phyloP scores from a whole-genome alignment of 202 grass and related monocot genomes.

The Saccharum hybrid region DNA sequence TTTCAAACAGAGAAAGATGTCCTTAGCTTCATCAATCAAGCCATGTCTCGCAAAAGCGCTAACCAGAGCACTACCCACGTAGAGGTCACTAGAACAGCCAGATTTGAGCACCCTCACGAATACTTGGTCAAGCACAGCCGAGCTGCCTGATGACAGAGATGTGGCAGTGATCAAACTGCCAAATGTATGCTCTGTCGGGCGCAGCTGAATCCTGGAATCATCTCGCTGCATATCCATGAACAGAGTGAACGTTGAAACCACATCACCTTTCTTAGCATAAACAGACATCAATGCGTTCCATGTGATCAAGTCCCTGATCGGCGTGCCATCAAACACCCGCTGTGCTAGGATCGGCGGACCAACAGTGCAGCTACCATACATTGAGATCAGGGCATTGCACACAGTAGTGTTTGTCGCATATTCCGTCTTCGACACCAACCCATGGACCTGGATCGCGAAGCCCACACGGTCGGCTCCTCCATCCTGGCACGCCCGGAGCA shows the following conservation, averaged over 20 bases:
- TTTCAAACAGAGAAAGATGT: slow-evolving; percentile 65
- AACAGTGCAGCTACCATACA: slow-evolving; percentile 69
- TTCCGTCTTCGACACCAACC: slow-evolving; percentile 59
- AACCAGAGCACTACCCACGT: slow-evolving; percentile 77
- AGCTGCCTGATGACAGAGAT: slow-evolving; percentile 44
- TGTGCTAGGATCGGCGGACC: slow-evolving; percentile 46
- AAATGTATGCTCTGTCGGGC: slow-evolving; percentile 68
- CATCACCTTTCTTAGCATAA: slow-evolving; percentile 65
- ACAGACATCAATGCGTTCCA: slow-evolving; percentile 85
- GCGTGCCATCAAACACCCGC: slow-evolving; percentile 54
- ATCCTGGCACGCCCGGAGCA: slow-evolving; percentile 68
- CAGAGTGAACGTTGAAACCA: slow-evolving; percentile 50
- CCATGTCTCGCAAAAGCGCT: slow-evolving; percentile 71
- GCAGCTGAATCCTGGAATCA: slow-evolving; percentile 39
- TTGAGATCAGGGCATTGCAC: slow-evolving; percentile 74
- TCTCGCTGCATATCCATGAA: slow-evolving; percentile 59
- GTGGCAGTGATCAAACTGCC: slow-evolving; percentile 68
- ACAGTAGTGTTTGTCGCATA: slow-evolving; percentile 54
- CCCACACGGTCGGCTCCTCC: slow-evolving; percentile 44
- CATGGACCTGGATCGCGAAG: slow-evolving; percentile 68
- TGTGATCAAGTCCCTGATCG: slow-evolving; percentile 56
- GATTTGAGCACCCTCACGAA: slow-evolving; percentile 56
- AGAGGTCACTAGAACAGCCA: slow-evolving; percentile 66
- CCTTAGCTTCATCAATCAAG: slow-evolving; percentile 62
- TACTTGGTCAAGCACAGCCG: slow-evolving; percentile 58